Evolutionary conservation across 768 basidiomycete genomes (phyloP), one percentile per base, ranked within the genome.

Genomic region (Arthromyces matolae): DNA sequence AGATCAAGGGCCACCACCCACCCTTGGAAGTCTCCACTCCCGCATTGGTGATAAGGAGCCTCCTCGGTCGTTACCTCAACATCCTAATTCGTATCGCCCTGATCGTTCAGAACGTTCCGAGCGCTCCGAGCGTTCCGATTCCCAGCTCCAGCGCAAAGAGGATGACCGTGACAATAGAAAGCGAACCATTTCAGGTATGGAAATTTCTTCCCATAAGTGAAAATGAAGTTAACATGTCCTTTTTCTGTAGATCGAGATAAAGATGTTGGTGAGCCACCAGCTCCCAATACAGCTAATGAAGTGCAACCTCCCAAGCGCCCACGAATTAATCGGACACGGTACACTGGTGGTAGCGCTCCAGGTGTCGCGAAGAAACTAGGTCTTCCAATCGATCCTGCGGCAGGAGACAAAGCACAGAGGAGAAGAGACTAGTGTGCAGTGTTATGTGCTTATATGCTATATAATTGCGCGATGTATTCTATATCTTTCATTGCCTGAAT

Each of bases 91-190:
- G n/a, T 77, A 76, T 51, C 75, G 78, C 41, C 60, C 63, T 42
- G 79, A 80, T n/a, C n/a, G n/a, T n/a, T n/a, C n/a, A n/a, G n/a
- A n/a, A n/a, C n/a, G n/a, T n/a, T n/a, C n/a, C n/a, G n/a, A n/a
- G n/a, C n/a, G n/a, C n/a, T n/a, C n/a, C n/a, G n/a, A n/a, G n/a
- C n/a, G n/a, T n/a, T n/a, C n/a, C n/a, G n/a, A n/a, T 28, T 39
- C 61, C 39, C 63, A 66, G 31, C 59, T 60, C 37, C 63, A 66
- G 34, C 61, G 70, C 46, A 73, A 73, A 52, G 83, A 86, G 8
- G 84, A 88, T 14, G 84, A 85, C 23, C 77, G 81, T 39, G 84
- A 86, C 51, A 71, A 61, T 49, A 71, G 85, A 59, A 91, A 91
- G 67, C 77, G 88, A 46, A 79, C 81, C 19, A 65, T 72, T 27